These are phyloP conservation scores for Fusarium mexicanum DNA, from an alignment of 2,329 filamentous ascomycete genomes.

Conservation along the genomic window DNA sequence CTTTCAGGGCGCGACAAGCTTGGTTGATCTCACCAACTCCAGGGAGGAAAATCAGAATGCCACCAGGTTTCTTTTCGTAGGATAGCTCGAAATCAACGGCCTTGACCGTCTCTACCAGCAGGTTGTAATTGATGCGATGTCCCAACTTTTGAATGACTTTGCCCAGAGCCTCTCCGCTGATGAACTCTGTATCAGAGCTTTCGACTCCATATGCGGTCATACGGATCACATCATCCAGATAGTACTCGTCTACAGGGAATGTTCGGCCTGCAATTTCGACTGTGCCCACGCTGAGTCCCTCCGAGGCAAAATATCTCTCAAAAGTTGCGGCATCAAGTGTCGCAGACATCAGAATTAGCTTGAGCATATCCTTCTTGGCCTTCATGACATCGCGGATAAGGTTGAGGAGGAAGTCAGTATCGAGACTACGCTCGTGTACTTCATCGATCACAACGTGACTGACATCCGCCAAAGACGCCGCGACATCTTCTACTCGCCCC, in stretches of 20 bases:
- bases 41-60: conserved; percentile 94
- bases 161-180: conserved; percentile 67
- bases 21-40: conserved; percentile 92
- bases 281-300: conserved; percentile 72
- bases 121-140: conserved; percentile 88
- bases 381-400: conserved; percentile 85
- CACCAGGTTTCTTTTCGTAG: conserved; percentile 72
- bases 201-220: conserved; percentile 77
- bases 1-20: conserved; percentile 77
- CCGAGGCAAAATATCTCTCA: conserved; percentile 68
- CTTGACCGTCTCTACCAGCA: conserved; percentile 82
- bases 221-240: conserved; percentile 87
- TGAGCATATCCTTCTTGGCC: conserved; percentile 82
- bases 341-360: conserved; percentile 97
- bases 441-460: conserved; percentile 97
- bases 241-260: conserved; percentile 90
- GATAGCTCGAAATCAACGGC: conserved; percentile 82
- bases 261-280: conserved; percentile 92
- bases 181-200: conserved; percentile 56
- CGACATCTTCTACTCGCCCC: conserved; percentile 80
- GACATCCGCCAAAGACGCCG: conserved; percentile 84
- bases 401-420: conserved; percentile 97
- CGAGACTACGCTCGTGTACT: conserved; percentile 95
- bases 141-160: conserved; percentile 78
- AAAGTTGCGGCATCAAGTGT: conserved; percentile 86